A percentile compares a stretch with the other conserved stretches of the same genome.
Evolutionary conservation across 176 grass and related monocot genomes (phyloP).

Genomic region (Areca catechu): DNA sequence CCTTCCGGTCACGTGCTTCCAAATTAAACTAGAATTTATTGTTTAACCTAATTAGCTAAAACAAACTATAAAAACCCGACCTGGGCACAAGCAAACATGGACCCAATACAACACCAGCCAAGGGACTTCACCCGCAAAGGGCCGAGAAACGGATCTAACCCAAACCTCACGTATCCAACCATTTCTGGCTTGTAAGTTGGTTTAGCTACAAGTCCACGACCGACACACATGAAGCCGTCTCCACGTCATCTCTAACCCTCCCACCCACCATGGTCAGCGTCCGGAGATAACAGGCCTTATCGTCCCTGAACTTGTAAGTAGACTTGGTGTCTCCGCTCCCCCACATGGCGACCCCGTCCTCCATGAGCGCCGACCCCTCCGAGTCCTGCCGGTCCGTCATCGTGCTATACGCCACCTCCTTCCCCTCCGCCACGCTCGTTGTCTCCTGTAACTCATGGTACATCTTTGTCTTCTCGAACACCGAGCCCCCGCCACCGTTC

Average conservation of each 20-base stretch:
- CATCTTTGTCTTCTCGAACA: constrained; percentile 16
- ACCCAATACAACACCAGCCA: no score
- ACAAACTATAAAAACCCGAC: no score
- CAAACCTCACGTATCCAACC: no score
- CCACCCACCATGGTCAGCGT: constrained; percentile 2
- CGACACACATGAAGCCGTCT: not conserved
- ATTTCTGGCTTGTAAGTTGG: no score
- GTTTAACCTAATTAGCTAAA: no score
- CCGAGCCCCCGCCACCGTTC: constrained; percentile 3
- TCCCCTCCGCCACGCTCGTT: not conserved
- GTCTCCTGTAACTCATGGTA: not conserved
- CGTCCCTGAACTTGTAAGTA: constrained; percentile 1
- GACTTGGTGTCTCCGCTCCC: constrained; percentile 8
- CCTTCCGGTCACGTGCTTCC: no score
- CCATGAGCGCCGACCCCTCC: constrained; percentile 5
- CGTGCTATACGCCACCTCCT: not conserved
- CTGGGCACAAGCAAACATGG: no score
- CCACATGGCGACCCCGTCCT: not conserved
- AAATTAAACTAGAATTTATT: no score
- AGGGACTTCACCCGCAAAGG: no score
- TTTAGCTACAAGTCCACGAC: not conserved
- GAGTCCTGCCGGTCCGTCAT: constrained; percentile 4
- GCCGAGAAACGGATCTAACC: no score
- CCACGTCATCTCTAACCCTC: not conserved
- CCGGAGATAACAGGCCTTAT: constrained; percentile 1